Conservation (phyloP, 805 yeast species). For the Schwanniomyces vanrijiae region DNA sequence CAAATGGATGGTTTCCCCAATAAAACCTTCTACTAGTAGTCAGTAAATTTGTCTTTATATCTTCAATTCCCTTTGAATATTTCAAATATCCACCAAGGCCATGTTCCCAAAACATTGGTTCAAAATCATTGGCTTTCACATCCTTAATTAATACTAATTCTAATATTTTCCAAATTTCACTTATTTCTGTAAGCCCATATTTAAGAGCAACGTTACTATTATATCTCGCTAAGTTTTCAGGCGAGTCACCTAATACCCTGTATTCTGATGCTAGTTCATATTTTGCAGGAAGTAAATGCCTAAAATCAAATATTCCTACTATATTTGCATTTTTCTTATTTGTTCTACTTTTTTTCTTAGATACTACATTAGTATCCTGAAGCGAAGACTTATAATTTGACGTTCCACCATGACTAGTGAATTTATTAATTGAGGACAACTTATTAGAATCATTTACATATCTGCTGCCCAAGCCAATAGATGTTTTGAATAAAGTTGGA, state of each 20-base stretch:
- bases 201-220: conserved; percentile 71
- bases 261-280: conserved; percentile 69
- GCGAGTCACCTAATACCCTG: conserved; percentile 59
- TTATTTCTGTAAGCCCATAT: conserved; percentile 59
- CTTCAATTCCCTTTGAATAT: conserved; percentile 4
- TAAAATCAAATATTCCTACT: conserved; percentile 65
- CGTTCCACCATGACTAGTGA: conserved; percentile 42
- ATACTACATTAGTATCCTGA: conserved; percentile 17
- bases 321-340: conserved; percentile 45
- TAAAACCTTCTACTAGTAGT: conserved; percentile 36
- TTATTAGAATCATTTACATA: conserved; percentile 21
- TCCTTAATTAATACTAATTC: conserved; percentile 47
- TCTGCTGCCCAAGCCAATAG: conserved; percentile 39
- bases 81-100: not conserved
- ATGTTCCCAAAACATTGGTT: not conserved
- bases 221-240: conserved; percentile 63
- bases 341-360: conserved; percentile 13
- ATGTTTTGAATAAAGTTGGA: conserved; percentile 49
- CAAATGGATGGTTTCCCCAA: conserved; percentile 86
- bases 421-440: conserved; percentile 27
- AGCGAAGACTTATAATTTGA: conserved; percentile 37
- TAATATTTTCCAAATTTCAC: conserved; percentile 73
- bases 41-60: not conserved
- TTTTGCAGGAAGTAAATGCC: conserved; percentile 72
- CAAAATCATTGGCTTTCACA: conserved; percentile 19